Evolutionary conservation across 2,329 filamentous ascomycete genomes (phyloP).

Genomic region (Boeremia exigua): DNA sequence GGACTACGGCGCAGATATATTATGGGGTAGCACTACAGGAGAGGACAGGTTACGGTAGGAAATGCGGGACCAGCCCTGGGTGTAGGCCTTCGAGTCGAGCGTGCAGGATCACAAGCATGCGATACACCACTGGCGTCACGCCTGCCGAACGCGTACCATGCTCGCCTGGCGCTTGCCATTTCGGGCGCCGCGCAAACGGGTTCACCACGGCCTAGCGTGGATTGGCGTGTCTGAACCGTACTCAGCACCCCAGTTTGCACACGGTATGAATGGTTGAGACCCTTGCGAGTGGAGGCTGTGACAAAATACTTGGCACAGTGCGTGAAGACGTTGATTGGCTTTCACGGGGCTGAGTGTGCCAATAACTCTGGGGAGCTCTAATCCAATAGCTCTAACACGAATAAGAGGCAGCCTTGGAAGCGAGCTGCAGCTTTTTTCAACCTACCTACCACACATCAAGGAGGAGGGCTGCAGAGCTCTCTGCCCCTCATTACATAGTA

Average conservation of each 20-base stretch:
- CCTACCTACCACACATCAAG: conserved; percentile 24
- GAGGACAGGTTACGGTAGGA: conserved; percentile 14
- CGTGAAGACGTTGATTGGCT: too few relatives aligned
- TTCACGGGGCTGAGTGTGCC: too few relatives aligned
- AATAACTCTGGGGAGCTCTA: too few relatives aligned
- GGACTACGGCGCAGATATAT: conserved; percentile 6
- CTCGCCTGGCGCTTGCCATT: conserved; percentile 19
- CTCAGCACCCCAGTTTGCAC: too few relatives aligned
- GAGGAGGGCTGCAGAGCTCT: conserved; percentile 43
- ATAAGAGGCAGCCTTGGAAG: conserved; percentile 1
- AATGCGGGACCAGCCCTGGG: conserved; percentile 28
- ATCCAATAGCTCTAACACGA: too few relatives aligned
- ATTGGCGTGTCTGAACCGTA: too few relatives aligned
- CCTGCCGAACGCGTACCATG: conserved; percentile 12
- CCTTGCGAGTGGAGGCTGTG: too few relatives aligned
- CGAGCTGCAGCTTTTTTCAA: conserved; percentile 2
- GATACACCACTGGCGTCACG: conserved; percentile 12
- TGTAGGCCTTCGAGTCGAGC: conserved; percentile 15
- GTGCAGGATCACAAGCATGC: conserved; percentile 8
- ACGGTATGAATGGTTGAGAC: too few relatives aligned
- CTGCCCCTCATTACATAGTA: conserved; percentile 33
- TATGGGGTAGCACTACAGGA: conserved; percentile 7
- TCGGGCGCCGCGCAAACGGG: conserved; percentile 4
- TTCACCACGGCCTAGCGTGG: too few relatives aligned
- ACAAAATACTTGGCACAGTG: too few relatives aligned